Base-by-base conservation (phyloP, 345 rosid species). In the Lumnitzera racemosa region DNA sequence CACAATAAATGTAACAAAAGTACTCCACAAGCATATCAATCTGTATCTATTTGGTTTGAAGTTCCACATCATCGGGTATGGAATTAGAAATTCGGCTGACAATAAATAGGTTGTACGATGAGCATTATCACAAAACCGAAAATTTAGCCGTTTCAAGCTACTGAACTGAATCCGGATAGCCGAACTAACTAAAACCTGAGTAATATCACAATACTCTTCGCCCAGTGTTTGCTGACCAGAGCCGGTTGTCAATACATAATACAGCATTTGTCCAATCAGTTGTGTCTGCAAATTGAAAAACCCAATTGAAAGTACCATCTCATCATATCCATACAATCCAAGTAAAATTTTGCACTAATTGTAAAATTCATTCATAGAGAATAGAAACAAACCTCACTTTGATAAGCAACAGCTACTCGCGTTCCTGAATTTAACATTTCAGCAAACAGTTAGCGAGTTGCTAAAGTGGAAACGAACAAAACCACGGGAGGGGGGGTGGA, bases 161-260 rank as follows among this genome's bases (percentile, higher is more conserved):
- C 43, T 9, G 7, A 36, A 36, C 43, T 4, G 43, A 36, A 9
- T 4, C 43, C 43, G 43, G 7, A 5, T 5, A 36, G 43, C 43
- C 1, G 43, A 27, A 27, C 7, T 36, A 36, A 36, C 7, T 36
- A 51, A 60, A 57, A 87, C 98, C 99, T 94, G 96, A 71, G 84
- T 88, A 36, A 94, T 81, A 72, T 90, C 99, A 68, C 99, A 94
- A 59, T 90, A 94, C 43, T 90, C 97, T 71, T 94, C 98, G 36
- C 99, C 99, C 61, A 94, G 79, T 1, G 99, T 88, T 77, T 90
- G 97, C 64, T 86, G 97, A 13, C 97, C 96, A 4, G 99, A 84
- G 49, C 99, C 96, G 3, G 96, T 94, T 10, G 99, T 90, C 31
- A 94, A 64, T 62, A 90, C 82, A 65, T 78, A 94, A 75, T 90